phyloP scores from a whole-genome alignment of 1,284 basidiomycete genomes.

The Naganishia albida region DNA sequence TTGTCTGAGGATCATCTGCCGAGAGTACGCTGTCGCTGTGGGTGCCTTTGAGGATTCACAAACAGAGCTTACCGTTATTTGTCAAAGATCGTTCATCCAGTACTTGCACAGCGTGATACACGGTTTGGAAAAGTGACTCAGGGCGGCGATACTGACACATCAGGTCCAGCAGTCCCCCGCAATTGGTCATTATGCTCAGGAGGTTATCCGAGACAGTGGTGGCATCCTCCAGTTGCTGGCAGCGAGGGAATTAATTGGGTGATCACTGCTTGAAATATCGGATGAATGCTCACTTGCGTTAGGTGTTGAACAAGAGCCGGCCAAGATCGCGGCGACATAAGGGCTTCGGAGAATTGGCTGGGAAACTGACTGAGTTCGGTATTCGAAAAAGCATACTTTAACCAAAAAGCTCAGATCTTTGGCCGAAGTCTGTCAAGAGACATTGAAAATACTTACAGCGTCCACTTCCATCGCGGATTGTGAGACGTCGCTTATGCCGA shows the following conservation, averaged over 20 bases:
- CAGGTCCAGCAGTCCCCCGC: constrained; percentile 12
- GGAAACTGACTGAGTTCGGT: constrained; percentile 9
- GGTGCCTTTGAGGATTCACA: neutral
- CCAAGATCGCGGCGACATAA: constrained; percentile 15
- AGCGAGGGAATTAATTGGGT: neutral
- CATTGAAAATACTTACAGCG: neutral
- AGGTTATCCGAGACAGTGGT: constrained; percentile 2
- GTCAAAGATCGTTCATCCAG: constrained; percentile 3
- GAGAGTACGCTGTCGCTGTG: neutral
- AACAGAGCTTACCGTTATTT: neutral
- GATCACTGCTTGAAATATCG: too few species aligned
- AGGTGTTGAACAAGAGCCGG: neutral
- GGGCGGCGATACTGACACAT: constrained; percentile 1
- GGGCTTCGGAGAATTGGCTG: neutral
- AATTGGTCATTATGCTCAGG: constrained; percentile 4
- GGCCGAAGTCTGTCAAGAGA: too few species aligned
- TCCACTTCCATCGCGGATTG: neutral
- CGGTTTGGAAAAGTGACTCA: neutral
- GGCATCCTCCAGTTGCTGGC: neutral
- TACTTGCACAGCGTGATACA: neutral
- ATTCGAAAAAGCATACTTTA: neutral
- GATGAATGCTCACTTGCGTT: neutral
- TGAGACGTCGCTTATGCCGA: too few species aligned
- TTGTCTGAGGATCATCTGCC: constrained; percentile 50
- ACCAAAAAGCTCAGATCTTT: neutral